These are phyloP conservation scores for Croton setiger DNA, from an alignment of 441 rosid species.

Conservation along the genomic window DNA sequence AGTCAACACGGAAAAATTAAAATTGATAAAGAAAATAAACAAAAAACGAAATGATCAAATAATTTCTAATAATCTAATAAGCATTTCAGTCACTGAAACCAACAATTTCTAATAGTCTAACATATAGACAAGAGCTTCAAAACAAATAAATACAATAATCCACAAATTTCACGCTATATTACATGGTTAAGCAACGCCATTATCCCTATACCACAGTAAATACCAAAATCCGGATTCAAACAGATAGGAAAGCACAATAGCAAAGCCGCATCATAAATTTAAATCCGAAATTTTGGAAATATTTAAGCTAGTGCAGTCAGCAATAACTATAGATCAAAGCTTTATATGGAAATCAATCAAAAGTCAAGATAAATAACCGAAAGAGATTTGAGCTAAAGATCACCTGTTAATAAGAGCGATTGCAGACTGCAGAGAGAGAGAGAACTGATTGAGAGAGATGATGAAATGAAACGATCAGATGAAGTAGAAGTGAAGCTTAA, in stretches of 20 bases:
- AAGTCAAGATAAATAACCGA: not conserved
- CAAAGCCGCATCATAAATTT: not conserved
- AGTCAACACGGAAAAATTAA: not conserved
- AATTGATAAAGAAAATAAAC: not conserved
- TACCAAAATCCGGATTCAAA: not conserved
- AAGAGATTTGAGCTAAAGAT: conserved; percentile 8
- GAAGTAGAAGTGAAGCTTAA: not conserved
- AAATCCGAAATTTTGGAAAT: not conserved
- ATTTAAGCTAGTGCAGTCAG: not conserved
- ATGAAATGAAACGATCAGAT: conserved; percentile 12
- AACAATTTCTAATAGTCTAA: not conserved
- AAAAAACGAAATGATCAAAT: no score
- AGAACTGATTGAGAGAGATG: conserved; percentile 13
- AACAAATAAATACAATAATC: not conserved
- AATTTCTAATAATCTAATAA: not conserved
- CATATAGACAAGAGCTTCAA: not conserved
- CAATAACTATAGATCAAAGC: not conserved
- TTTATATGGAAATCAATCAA: not conserved
- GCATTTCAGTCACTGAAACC: not conserved
- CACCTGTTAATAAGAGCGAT: conserved; percentile 12
- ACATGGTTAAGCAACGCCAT: not conserved
- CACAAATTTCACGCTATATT: not conserved
- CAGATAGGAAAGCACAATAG: not conserved
- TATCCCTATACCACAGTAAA: not conserved
- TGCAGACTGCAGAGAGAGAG: not conserved